Evolutionary conservation across 345 rosid genomes (phyloP).

Genomic region (Carallia pectinifolia): DNA sequence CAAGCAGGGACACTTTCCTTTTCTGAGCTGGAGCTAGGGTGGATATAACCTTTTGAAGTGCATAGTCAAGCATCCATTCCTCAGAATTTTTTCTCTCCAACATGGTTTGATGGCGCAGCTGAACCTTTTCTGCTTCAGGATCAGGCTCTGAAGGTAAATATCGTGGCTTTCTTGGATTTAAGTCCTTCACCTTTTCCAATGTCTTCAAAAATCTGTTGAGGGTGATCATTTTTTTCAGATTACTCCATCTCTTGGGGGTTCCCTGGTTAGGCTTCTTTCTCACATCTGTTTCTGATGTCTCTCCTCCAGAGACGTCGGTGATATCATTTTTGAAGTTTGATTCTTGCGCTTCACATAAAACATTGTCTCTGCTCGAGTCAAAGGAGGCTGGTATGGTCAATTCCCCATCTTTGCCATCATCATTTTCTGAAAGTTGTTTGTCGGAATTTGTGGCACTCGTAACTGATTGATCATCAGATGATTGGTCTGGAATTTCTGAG

Average conservation of each 20-base stretch:
- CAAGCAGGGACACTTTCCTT: constrained; percentile 73
- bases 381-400: constrained; percentile 25
- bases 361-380: constrained; percentile 17
- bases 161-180: constrained; percentile 45
- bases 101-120: constrained; percentile 57
- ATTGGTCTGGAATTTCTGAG: constrained; percentile 60
- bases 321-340: constrained; percentile 2
- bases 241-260: constrained; percentile 72
- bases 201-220: constrained; percentile 78
- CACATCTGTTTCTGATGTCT: constrained; percentile 30
- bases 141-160: constrained; percentile 43
- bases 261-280: constrained; percentile 36
- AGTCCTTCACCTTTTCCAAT: constrained; percentile 58
- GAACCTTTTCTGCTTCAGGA: constrained; percentile 58
- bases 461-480: constrained; percentile 54
- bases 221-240: constrained; percentile 65
- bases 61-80: constrained; percentile 91
- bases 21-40: constrained; percentile 77
- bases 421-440: constrained; percentile 33
- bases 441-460: constrained; percentile 34
- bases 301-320: constrained; percentile 17
- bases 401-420: constrained; percentile 30
- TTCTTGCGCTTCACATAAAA: constrained; percentile 17
- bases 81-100: constrained; percentile 58
- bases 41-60: constrained; percentile 76